phyloP scores from a whole-genome alignment of 768 basidiomycete species.

The Leucogyrophana mollusca region DNA sequence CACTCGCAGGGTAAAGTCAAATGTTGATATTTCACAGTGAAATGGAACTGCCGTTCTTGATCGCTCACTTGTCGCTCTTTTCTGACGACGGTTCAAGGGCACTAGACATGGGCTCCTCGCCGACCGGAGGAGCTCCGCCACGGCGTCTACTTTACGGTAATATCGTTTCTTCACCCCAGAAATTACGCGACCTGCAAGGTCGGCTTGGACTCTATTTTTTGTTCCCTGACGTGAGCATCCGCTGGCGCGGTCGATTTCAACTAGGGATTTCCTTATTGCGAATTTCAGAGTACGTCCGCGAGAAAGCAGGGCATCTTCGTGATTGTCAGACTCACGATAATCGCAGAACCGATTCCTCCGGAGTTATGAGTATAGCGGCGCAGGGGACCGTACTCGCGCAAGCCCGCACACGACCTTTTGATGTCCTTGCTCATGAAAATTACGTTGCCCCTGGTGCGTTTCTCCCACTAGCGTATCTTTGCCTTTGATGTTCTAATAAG shows the following conservation, averaged over 20 bases:
- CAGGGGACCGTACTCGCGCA: conserved; percentile 69
- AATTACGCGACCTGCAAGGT: conserved; percentile 78
- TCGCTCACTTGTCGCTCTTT: conserved; percentile 78
- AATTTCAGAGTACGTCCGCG: conserved; percentile 64
- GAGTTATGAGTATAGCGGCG: conserved; percentile 48
- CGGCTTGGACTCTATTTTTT: conserved; percentile 83
- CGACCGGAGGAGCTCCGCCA: conserved; percentile 39
- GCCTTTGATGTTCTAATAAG: conserved; percentile 11
- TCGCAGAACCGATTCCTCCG: conserved; percentile 48
- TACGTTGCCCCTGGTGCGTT: conserved; percentile 80
- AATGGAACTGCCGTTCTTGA: conserved; percentile 82
- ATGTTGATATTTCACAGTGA: conserved; percentile 52
- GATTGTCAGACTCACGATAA: conserved; percentile 13
- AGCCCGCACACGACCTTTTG: conserved; percentile 73
- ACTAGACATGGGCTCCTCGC: conserved; percentile 63
- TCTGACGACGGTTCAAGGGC: conserved; percentile 63
- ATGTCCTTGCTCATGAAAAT: conserved; percentile 68
- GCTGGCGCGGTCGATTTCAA: conserved; percentile 73
- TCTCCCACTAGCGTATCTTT: conserved; percentile 19
- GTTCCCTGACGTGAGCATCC: conserved; percentile 88
- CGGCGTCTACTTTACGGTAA: conserved; percentile 79
- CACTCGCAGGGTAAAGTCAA: conserved; percentile 11
- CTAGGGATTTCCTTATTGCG: conserved; percentile 72
- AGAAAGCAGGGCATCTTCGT: conserved; percentile 14
- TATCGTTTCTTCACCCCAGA: conserved; percentile 78